A percentile compares a stretch with the other conserved stretches of the same genome.
phyloP scores from a whole-genome alignment of 2,329 filamentous ascomycete genomes.

The Fusarium proliferatum region DNA sequence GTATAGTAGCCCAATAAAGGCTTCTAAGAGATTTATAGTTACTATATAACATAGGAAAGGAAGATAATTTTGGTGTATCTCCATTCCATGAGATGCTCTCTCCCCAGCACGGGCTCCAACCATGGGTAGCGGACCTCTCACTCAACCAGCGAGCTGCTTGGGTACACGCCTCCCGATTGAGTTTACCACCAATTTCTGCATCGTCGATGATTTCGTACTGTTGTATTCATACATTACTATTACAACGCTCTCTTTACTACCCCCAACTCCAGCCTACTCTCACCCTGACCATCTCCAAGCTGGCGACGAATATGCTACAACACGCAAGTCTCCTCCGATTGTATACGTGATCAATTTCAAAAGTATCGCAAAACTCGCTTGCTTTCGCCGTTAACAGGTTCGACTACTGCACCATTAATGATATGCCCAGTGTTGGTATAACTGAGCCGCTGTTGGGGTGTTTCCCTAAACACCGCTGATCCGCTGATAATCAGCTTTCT shows the following conservation, averaged over 20 bases:
- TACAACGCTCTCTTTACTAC: too few species aligned
- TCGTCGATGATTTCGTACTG: not conserved
- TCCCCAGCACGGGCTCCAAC: not conserved
- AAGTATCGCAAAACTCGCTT: not conserved
- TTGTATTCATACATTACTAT: not conserved
- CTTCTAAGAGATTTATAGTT: fast-evolving
- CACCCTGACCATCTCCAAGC: not conserved
- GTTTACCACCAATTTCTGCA: fast-evolving
- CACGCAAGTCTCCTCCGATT: not conserved
- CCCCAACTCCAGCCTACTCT: too few species aligned
- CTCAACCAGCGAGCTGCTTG: not conserved
- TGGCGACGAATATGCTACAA: fast-evolving
- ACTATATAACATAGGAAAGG: fast-evolving
- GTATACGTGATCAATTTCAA: not conserved
- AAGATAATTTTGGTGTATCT: not conserved
- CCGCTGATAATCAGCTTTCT: not conserved
- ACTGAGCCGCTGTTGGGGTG: too few species aligned
- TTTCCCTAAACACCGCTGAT: not conserved
- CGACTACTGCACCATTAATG: not conserved
- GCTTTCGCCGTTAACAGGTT: not conserved
- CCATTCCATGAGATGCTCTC: too few species aligned
- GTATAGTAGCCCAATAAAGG: not conserved
- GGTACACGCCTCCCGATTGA: not conserved
- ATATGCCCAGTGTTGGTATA: not conserved
- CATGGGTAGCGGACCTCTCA: not conserved